These are phyloP conservation scores for Taphrina flavorubra DNA, from an alignment of 1,139 yeast species.

Conservation along the genomic window DNA sequence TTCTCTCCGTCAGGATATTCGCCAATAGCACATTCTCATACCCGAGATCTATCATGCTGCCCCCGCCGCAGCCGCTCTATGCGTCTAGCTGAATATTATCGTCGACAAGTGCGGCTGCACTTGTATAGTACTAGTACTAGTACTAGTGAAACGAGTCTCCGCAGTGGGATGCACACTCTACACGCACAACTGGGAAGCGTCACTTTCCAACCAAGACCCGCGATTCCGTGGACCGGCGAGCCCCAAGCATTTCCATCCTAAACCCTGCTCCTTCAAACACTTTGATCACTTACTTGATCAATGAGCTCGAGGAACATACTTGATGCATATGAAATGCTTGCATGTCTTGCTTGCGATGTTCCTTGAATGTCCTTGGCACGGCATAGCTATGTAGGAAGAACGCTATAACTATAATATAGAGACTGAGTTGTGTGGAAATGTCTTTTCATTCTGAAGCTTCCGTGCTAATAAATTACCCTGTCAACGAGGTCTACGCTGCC, in stretches of 20 bases:
- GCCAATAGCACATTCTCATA: slow-evolving; percentile 37
- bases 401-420: no score
- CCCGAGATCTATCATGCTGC: slow-evolving; percentile 35
- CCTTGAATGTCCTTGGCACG: not conserved
- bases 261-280: not conserved
- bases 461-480: not conserved
- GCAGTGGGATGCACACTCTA: slow-evolving; percentile 8
- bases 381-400: no score
- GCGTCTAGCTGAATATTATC: no score
- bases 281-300: not conserved
- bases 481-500: not conserved
- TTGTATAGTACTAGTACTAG: not conserved
- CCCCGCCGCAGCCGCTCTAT: no score
- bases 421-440: not conserved
- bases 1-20: slow-evolving; percentile 29
- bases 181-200: not conserved
- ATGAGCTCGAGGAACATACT: no score
- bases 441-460: slow-evolving; percentile 22
- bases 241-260: not conserved
- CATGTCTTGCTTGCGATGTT: not conserved
- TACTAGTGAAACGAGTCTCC: slow-evolving; percentile 5
- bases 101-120: not conserved
- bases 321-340: not conserved
- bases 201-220: not conserved
- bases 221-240: not conserved